Evolutionary conservation across 2,329 filamentous ascomycete species (phyloP).

Genomic region (Daldinia eschscholtzii): DNA sequence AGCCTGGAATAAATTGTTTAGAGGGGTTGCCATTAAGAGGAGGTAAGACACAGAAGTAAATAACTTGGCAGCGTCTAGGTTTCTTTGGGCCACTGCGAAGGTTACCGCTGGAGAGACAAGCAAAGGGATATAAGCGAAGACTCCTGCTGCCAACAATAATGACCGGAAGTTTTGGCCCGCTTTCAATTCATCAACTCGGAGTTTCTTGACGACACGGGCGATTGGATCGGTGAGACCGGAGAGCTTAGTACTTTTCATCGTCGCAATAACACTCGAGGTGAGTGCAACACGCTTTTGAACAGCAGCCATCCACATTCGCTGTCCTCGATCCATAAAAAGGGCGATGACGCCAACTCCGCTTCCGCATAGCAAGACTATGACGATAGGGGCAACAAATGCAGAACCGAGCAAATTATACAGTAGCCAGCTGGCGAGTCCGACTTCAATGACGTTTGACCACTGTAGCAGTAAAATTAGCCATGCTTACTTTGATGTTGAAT

Average conservation of each 20-base stretch:
- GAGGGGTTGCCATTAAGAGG: constrained; percentile 54
- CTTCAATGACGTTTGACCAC: constrained; percentile 59
- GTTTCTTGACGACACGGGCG: constrained; percentile 49
- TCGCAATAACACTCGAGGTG: constrained; percentile 53
- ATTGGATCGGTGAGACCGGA: constrained; percentile 53
- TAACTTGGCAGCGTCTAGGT: constrained; percentile 53
- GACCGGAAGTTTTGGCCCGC: constrained; percentile 52
- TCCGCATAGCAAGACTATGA: constrained; percentile 54
- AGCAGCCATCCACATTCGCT: constrained; percentile 55
- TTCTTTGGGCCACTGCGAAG: constrained; percentile 54
- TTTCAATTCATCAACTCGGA: constrained; percentile 55
- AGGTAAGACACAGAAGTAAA: constrained; percentile 60
- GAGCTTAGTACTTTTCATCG: constrained; percentile 60
- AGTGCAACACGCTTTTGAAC: constrained; percentile 53
- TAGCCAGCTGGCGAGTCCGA: constrained; percentile 61
- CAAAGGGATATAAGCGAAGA: constrained; percentile 50
- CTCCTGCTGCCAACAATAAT: constrained; percentile 23
- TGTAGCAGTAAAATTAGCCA: constrained; percentile 14
- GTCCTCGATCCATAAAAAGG: constrained; percentile 46
- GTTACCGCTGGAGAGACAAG: constrained; percentile 56
- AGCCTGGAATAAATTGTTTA: constrained; percentile 56
- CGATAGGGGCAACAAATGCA: constrained; percentile 62
- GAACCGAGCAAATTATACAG: constrained; percentile 61
- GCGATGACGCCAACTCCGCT: constrained; percentile 41
- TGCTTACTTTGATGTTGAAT: neutral